These are phyloP conservation scores for Wickerhamiella nectarea DNA, from an alignment of 805 yeast species.

Conservation along the genomic window DNA sequence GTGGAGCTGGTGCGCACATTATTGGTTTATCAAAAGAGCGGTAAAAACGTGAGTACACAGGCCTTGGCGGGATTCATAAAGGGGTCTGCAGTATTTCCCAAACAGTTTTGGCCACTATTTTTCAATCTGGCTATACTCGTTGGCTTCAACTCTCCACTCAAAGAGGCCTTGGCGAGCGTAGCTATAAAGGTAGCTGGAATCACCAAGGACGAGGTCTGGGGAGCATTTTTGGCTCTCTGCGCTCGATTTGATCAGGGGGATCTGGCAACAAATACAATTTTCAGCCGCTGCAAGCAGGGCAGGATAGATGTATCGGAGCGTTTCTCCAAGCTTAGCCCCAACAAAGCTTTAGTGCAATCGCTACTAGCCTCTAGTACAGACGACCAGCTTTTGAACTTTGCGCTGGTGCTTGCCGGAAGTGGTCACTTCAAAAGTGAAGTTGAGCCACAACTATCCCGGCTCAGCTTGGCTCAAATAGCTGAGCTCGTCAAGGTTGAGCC, in stretches of 20 bases:
- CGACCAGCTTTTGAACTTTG: background rate
- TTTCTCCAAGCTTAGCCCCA: background rate
- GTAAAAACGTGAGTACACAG: conserved; percentile 17
- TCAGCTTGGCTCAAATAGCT: background rate
- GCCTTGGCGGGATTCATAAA: conserved; percentile 15
- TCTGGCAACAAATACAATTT: background rate
- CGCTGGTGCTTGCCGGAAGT: conserved; percentile 2
- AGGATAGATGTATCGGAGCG: background rate
- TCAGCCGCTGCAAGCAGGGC: background rate
- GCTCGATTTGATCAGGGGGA: background rate
- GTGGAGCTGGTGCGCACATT: conserved; percentile 24
- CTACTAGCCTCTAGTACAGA: too few species aligned
- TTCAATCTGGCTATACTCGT: conserved; percentile 12
- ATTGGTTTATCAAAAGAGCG: conserved; percentile 33
- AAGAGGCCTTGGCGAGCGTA: background rate
- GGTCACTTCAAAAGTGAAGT: background rate
- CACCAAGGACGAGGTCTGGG: conserved; percentile 14
- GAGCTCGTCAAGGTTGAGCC: conserved; percentile 3
- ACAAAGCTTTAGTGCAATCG: background rate
- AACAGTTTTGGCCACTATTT: conserved; percentile 17
- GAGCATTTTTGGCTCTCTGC: conserved; percentile 17
- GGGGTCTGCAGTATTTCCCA: conserved; percentile 11
- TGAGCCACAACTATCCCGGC: background rate
- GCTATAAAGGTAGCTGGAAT: conserved; percentile 1
- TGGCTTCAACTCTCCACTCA: background rate